These are phyloP conservation scores for Saccharomyces pastorianus DNA, from an alignment of 1,139 yeast genomes.

Conservation along the genomic window DNA sequence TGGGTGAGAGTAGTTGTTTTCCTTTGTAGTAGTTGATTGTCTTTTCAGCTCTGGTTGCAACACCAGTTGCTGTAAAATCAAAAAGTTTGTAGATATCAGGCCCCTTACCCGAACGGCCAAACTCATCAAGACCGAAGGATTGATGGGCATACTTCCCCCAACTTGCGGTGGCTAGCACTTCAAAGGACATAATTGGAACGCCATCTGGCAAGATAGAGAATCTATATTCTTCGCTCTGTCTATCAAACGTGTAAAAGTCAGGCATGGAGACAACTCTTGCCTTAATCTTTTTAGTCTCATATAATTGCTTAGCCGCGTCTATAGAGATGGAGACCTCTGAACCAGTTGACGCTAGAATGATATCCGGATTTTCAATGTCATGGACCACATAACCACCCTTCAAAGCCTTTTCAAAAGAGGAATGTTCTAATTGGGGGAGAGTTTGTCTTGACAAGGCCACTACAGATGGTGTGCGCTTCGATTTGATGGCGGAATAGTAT, in stretches of 20 bases:
- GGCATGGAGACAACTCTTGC: conserved; percentile 84
- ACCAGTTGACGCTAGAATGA: conserved; percentile 85
- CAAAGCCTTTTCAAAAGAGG: conserved; percentile 80
- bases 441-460: conserved; percentile 94
- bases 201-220: conserved; percentile 86
- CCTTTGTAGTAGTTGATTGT: conserved; percentile 79
- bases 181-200: conserved; percentile 84
- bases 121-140: conserved; percentile 88
- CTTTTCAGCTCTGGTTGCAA: conserved; percentile 75
- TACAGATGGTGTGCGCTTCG: conserved; percentile 71
- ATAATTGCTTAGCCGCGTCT: conserved; percentile 68
- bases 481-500: conserved; percentile 68
- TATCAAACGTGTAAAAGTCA: conserved; percentile 82
- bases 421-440: conserved; percentile 93
- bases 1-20: conserved; percentile 58
- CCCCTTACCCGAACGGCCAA: conserved; percentile 94
- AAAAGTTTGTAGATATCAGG: conserved; percentile 70
- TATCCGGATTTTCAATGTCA: conserved; percentile 55
- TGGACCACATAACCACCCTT: conserved; percentile 90
- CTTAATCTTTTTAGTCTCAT: conserved; percentile 50
- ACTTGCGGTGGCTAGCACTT: conserved; percentile 83
- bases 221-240: conserved; percentile 69
- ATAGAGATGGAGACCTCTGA: conserved; percentile 84
- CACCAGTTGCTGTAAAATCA: conserved; percentile 85
- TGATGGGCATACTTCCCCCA: conserved; percentile 94